A percentile compares a stretch with the other conserved stretches of the same genome.
These are phyloP conservation scores for Clonostachys sp. DNA, from an alignment of 2,329 filamentous ascomycete species.

Conservation along the genomic window DNA sequence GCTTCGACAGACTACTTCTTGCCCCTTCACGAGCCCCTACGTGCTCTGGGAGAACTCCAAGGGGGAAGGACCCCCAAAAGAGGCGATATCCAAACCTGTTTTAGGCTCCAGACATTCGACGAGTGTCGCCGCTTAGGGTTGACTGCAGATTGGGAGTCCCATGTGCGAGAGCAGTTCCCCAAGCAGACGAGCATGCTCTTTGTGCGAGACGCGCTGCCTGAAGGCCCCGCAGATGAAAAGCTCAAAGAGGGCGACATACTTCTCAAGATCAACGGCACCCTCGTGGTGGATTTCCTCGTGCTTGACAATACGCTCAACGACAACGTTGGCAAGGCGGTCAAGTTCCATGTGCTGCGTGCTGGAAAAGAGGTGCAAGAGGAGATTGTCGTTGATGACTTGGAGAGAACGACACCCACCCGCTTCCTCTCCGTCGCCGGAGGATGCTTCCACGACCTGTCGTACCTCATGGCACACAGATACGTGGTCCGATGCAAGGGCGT, in stretches of 20 bases:
- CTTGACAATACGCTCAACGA: conserved; percentile 90
- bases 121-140: conserved; percentile 89
- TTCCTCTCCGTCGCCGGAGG: conserved; percentile 93
- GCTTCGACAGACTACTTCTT: conserved; percentile 98
- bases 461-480: conserved; percentile 92
- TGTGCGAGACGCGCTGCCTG: conserved; percentile 87
- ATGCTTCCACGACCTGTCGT: conserved; percentile 93
- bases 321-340: conserved; percentile 74
- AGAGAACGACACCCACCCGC: conserved; percentile 90
- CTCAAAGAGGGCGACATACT: conserved; percentile 93
- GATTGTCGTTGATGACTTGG: conserved; percentile 81
- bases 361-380: conserved; percentile 84
- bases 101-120: conserved; percentile 94
- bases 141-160: conserved; percentile 79
- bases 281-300: conserved; percentile 88
- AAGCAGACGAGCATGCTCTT: conserved; percentile 96
- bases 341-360: conserved; percentile 79
- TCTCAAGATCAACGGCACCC: conserved; percentile 86
- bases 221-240: conserved; percentile 81
- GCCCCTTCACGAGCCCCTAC: conserved; percentile 82
- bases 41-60: conserved; percentile 83
- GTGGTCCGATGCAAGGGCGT: conserved; percentile 90
- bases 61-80: conserved; percentile 71
- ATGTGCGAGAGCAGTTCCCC: conserved; percentile 77
- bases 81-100: conserved; percentile 97